phyloP scores from a whole-genome alignment of 2,329 filamentous ascomycete genomes.

The Phialemoniopsis sp. region DNA sequence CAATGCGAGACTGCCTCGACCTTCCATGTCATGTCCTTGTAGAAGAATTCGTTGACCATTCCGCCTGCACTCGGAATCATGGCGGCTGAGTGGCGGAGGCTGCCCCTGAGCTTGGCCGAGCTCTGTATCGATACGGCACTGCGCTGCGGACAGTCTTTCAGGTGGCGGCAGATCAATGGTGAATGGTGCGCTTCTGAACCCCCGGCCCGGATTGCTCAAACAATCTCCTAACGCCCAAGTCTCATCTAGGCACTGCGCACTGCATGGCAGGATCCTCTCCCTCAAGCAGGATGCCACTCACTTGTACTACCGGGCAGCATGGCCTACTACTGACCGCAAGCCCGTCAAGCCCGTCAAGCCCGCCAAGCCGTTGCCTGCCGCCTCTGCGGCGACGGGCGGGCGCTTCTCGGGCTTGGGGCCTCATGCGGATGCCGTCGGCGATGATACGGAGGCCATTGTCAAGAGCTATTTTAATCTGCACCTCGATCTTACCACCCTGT shows the following conservation, averaged over 20 bases:
- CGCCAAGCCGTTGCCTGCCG: too few species aligned
- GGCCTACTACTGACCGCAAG: too few species aligned
- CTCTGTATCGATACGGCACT: conserved; percentile 93
- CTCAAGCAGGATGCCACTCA: conserved; percentile 76
- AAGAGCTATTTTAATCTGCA: conserved; percentile 83
- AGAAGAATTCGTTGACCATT: not conserved
- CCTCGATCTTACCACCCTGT: conserved; percentile 71
- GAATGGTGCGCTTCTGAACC: conserved; percentile 60
- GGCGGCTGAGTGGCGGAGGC: conserved; percentile 77
- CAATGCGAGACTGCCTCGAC: not conserved
- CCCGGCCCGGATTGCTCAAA: too few species aligned
- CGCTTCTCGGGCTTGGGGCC: too few species aligned
- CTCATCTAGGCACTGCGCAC: conserved; percentile 73
- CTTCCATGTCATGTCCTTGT: not conserved
- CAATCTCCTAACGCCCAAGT: too few species aligned
- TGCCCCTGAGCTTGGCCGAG: conserved; percentile 78
- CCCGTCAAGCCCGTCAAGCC: too few species aligned
- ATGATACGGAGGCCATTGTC: conserved; percentile 72
- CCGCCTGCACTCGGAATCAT: conserved; percentile 18
- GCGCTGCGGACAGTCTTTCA: conserved; percentile 92
- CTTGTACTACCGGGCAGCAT: conserved; percentile 76
- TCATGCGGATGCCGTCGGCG: conserved; percentile 18
- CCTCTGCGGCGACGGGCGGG: too few species aligned
- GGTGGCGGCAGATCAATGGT: conserved; percentile 82
- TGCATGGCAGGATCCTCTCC: conserved; percentile 80